Conservation (phyloP, 768 basidiomycete species). For the Leccinum uliginosum region DNA sequence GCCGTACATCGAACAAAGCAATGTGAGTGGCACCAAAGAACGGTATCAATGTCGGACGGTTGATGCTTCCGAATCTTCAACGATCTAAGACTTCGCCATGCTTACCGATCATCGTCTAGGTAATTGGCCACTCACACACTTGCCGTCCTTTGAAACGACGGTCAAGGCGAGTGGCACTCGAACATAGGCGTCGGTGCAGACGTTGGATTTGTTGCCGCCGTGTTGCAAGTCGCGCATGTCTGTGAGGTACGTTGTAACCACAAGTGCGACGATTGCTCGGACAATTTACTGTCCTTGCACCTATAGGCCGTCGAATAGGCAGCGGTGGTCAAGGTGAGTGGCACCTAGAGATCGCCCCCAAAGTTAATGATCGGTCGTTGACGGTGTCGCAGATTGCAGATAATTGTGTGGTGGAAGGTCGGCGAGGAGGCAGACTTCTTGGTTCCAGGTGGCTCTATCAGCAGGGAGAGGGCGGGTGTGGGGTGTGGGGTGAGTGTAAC, state of each 20-base stretch:
- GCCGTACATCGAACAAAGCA: not conserved
- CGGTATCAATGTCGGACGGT: not conserved
- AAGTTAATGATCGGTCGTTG: not conserved
- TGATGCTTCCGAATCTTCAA: not conserved
- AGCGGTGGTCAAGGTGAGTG: not conserved
- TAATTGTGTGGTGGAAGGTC: not conserved
- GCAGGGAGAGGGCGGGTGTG: no score
- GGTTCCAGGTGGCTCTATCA: not conserved
- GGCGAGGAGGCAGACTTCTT: not conserved
- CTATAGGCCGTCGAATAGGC: not conserved
- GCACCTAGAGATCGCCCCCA: not conserved
- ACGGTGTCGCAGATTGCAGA: not conserved
- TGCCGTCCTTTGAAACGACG: not conserved
- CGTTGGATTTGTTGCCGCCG: not conserved
- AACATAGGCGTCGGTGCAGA: not conserved
- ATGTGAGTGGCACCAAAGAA: not conserved
- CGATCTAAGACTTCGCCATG: not conserved
- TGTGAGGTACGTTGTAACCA: not conserved
- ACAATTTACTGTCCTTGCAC: not conserved
- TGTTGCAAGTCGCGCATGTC: not conserved
- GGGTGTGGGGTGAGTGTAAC: constrained; percentile 7
- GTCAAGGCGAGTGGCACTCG: not conserved
- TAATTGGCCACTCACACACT: not conserved
- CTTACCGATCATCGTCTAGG: not conserved
- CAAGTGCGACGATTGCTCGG: no score